Conservation (phyloP, 352 stramenopile genomes). For the Phytophthora vignae region DNA sequence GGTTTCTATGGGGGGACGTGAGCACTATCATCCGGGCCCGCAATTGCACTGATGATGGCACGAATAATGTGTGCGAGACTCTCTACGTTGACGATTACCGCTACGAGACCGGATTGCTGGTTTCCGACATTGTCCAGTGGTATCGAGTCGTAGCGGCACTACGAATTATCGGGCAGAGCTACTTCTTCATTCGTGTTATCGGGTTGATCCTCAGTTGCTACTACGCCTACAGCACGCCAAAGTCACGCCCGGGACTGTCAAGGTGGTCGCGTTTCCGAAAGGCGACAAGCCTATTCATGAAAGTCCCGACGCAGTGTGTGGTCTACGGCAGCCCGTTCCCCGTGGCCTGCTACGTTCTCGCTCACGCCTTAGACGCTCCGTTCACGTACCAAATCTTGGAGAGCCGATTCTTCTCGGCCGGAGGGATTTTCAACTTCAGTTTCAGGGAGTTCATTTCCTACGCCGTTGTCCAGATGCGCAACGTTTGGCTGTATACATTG, state of each 20-base stretch:
- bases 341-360: conserved; percentile 46
- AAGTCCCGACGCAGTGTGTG: conserved; percentile 47
- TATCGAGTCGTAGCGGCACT: conserved; percentile 29
- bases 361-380: conserved; percentile 48
- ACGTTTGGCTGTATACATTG: conserved; percentile 44
- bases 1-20: conserved; percentile 11
- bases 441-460: conserved; percentile 27
- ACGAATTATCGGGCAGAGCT: conserved; percentile 38
- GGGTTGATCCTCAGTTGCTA: conserved; percentile 30
- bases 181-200: conserved; percentile 36
- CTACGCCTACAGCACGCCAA: conserved; percentile 1
- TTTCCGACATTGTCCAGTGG: conserved; percentile 32
- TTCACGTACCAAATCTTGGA: conserved; percentile 42
- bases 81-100: conserved; percentile 49
- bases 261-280: background rate
- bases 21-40: conserved; percentile 21
- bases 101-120: conserved; percentile 31
- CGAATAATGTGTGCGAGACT: conserved; percentile 23
- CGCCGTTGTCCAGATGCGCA: conserved; percentile 48
- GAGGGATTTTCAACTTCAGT: conserved; percentile 29
- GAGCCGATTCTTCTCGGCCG: conserved; percentile 27
- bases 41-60: conserved; percentile 2
- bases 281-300: conserved; percentile 36
- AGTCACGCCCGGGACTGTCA: background rate
- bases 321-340: conserved; percentile 53